Conservation (phyloP, 2,329 filamentous ascomycete species). For the Parascedosporium putredinis region DNA sequence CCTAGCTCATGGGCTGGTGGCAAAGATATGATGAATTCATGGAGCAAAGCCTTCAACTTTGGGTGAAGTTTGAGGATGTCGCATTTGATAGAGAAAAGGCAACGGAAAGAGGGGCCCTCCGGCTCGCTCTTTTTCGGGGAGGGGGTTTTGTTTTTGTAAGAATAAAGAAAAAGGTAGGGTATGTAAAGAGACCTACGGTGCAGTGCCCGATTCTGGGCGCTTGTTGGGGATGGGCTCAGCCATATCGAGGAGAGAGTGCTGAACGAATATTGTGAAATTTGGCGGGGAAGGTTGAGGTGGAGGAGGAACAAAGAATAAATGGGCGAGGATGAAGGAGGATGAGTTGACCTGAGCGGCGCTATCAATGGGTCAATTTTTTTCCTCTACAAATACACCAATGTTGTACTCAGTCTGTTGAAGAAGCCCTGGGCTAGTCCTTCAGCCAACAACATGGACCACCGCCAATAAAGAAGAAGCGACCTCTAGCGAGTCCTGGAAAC, state of each 20-base stretch:
- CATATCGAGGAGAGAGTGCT: conserved; percentile 29
- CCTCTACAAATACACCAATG: background rate
- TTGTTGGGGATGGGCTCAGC: conserved; percentile 56
- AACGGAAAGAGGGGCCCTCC: background rate
- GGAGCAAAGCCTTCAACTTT: too few species aligned
- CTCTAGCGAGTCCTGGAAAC: too few species aligned
- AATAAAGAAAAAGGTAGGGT: too few species aligned
- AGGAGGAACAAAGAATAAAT: conserved; percentile 18
- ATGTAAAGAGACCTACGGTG: conserved; percentile 40
- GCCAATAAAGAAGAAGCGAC: too few species aligned
- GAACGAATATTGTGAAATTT: conserved; percentile 14
- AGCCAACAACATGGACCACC: too few species aligned
- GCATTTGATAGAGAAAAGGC: background rate
- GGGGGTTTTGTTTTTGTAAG: too few species aligned
- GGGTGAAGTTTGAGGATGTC: background rate
- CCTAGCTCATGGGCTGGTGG: too few species aligned
- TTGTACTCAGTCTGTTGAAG: too few species aligned
- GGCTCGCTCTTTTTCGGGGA: too few species aligned
- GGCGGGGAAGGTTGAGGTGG: conserved; percentile 13
- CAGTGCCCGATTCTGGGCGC: conserved; percentile 43
- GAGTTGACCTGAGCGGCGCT: background rate
- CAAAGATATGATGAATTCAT: too few species aligned
- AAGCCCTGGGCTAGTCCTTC: too few species aligned
- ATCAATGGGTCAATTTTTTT: background rate
- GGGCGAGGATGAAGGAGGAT: conserved; percentile 12